These are phyloP conservation scores for Macroventuria anomochaeta DNA, from an alignment of 2,329 filamentous ascomycete genomes.

Conservation along the genomic window DNA sequence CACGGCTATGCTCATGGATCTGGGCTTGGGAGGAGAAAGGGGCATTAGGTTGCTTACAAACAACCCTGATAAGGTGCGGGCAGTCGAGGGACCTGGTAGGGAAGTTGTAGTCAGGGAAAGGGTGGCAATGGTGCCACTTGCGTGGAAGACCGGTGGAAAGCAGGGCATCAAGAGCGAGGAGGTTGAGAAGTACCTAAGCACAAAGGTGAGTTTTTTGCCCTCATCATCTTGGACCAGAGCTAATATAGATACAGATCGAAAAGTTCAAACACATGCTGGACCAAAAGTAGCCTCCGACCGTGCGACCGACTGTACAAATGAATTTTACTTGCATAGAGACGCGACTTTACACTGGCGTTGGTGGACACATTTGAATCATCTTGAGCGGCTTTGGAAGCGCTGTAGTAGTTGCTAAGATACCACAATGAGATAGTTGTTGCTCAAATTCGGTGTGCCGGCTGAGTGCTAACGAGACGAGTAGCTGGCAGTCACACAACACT, in stretches of 20 bases:
- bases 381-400: not conserved
- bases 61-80: slow-evolving; percentile 95
- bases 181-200: slow-evolving; percentile 91
- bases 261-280: slow-evolving; percentile 62
- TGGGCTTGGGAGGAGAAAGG: slow-evolving; percentile 71
- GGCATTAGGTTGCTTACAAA: slow-evolving; percentile 89
- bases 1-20: slow-evolving; percentile 88
- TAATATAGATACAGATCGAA: slow-evolving; percentile 52
- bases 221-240: not conserved
- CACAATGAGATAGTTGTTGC: slow-evolving; percentile 1
- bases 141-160: slow-evolving; percentile 80
- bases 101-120: slow-evolving; percentile 88
- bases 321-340: not conserved
- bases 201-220: slow-evolving; percentile 73
- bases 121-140: slow-evolving; percentile 93
- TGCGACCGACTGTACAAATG: not conserved
- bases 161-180: slow-evolving; percentile 86
- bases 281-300: slow-evolving; percentile 21
- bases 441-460: no score
- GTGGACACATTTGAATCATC: not conserved
- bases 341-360: not conserved
- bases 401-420: slow-evolving; percentile 4
- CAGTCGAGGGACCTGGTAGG: slow-evolving; percentile 87
- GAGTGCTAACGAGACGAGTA: not conserved
- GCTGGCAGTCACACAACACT: not conserved